Evolutionary conservation across 257 asterid genomes (phyloP).

Genomic region (Nicotiana benthamiana): DNA sequence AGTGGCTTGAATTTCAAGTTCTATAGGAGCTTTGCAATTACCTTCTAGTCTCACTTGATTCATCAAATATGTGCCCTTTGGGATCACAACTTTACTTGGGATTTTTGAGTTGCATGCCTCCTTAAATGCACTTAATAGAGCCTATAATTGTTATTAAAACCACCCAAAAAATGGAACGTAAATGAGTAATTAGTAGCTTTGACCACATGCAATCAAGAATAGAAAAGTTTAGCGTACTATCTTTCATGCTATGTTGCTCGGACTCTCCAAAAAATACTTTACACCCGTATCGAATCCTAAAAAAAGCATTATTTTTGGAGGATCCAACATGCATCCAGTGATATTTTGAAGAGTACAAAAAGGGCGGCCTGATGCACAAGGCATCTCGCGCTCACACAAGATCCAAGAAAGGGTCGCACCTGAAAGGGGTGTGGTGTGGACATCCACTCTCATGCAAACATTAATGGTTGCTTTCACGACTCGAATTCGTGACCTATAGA

Average conservation of each 20-base stretch:
- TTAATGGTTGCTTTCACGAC: no score
- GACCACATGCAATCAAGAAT: neutral
- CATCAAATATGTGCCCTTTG: slow-evolving; percentile 25
- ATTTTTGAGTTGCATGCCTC: slow-evolving; percentile 21
- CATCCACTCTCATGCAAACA: no score
- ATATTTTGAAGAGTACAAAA: no score
- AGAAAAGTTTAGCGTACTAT: neutral
- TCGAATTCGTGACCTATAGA: no score
- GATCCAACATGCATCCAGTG: no score
- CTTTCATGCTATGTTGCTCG: neutral
- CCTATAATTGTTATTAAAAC: slow-evolving; percentile 15
- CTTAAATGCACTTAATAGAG: slow-evolving; percentile 34
- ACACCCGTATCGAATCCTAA: no score
- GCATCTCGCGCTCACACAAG: no score
- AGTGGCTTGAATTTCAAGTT: slow-evolving; percentile 31
- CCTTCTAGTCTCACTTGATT: slow-evolving; percentile 20
- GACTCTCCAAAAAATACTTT: no score
- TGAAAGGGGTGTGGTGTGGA: no score
- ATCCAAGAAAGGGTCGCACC: no score
- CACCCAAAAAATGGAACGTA: neutral
- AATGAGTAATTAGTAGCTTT: neutral
- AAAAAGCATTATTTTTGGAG: no score
- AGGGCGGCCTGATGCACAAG: no score
- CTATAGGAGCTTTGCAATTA: slow-evolving; percentile 26
- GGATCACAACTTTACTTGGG: slow-evolving; percentile 20